phyloP scores from a whole-genome alignment of 352 stramenopile genomes.

The Peronospora belbahrii region DNA sequence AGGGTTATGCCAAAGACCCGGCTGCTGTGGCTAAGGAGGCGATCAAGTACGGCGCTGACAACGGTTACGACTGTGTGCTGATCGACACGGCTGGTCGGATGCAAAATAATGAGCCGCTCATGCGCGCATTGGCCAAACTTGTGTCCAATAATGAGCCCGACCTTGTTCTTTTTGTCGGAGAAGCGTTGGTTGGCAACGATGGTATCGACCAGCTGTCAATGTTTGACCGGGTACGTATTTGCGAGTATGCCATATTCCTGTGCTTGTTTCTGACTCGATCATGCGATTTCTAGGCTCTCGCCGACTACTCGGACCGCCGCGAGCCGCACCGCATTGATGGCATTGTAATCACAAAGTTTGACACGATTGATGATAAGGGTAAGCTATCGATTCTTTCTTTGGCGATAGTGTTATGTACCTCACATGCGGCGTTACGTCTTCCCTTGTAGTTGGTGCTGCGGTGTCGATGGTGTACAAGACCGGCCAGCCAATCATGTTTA shows the following conservation, averaged over 20 bases:
- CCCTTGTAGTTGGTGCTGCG: constrained; percentile 91
- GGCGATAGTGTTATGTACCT: background rate
- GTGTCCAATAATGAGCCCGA: constrained; percentile 95
- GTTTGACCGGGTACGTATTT: constrained; percentile 85
- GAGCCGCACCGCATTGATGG: constrained; percentile 92
- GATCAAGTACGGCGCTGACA: constrained; percentile 91
- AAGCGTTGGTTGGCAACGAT: constrained; percentile 98
- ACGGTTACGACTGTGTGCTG: constrained; percentile 95
- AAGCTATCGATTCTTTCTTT: constrained; percentile 5
- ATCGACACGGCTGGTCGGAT: constrained; percentile 98
- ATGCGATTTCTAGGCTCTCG: constrained; percentile 56
- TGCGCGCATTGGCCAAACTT: constrained; percentile 96
- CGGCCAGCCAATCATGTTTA: constrained; percentile 97
- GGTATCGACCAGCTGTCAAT: constrained; percentile 96
- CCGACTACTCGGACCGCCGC: constrained; percentile 83
- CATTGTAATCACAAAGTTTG: constrained; percentile 99
- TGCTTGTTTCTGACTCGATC: constrained; percentile 3
- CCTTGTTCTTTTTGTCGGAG: constrained; percentile 97
- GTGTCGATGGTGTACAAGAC: constrained; percentile 99
- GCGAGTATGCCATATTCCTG: background rate
- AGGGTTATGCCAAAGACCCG: constrained; percentile 95
- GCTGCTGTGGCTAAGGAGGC: constrained; percentile 91
- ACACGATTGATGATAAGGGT: constrained; percentile 98
- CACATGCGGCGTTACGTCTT: constrained; percentile 2
- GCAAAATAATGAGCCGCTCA: constrained; percentile 99